These are phyloP conservation scores for Fusarium sp. DNA, from an alignment of 2,329 filamentous ascomycete genomes.

Conservation along the genomic window DNA sequence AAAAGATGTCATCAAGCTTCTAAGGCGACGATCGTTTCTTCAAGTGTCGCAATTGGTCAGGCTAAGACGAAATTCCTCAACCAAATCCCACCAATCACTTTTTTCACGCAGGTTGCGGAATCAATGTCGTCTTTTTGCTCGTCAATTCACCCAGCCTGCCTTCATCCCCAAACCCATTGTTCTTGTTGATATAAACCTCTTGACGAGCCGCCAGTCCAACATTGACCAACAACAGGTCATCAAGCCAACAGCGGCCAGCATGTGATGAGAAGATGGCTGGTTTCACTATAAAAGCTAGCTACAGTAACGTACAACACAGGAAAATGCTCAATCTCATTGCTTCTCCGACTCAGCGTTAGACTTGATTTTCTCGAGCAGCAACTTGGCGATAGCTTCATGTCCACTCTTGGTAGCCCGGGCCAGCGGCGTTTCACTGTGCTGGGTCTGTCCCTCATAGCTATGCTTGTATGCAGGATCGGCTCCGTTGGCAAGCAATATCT, in stretches of 20 bases:
- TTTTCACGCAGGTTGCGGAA: neutral
- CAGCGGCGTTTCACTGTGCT: neutral
- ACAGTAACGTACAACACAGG: neutral
- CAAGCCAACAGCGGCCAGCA: neutral
- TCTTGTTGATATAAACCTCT: no score
- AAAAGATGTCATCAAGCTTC: conserved; percentile 9
- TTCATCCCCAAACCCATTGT: no score
- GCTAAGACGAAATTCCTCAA: neutral
- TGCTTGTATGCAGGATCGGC: neutral
- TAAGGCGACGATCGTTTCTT: neutral
- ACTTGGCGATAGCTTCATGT: neutral
- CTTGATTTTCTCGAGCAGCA: neutral
- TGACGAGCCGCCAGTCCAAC: no score
- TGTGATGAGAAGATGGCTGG: neutral
- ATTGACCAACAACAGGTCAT: neutral
- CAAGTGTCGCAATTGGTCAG: neutral
- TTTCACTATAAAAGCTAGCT: neutral
- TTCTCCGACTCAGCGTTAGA: neutral
- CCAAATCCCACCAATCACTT: conserved; percentile 15
- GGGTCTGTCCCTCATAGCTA: neutral
- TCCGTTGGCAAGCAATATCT: neutral
- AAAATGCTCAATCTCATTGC: neutral
- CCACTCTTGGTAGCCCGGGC: neutral
- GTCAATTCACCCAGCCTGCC: no score
- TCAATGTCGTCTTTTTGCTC: neutral